Evolutionary conservation across 1,284 basidiomycete genomes (phyloP), one percentile per base, ranked within the genome.

Genomic region (Heterobasidion parviporum): DNA sequence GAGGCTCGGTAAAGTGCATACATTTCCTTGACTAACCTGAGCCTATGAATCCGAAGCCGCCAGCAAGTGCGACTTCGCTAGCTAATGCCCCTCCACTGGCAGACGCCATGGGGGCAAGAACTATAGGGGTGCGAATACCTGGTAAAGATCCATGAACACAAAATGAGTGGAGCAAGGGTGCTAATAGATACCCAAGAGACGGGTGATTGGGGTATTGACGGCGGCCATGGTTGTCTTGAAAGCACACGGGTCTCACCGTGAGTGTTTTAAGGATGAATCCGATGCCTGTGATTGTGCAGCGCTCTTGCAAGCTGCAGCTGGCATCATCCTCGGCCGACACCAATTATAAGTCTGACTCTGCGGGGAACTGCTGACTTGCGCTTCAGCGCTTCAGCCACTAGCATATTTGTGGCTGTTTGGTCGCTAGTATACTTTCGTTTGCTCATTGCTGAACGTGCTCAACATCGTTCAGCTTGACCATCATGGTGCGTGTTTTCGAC

Each of bases 31-130:
- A 50, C 66, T 44, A 62, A 81, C 84, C 83, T 69, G 79, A 76
- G 48, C 76, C 73, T 2, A 88, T 61, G 64, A 90, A 89, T 6
- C 86, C 89, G 60, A 89, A 84, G 18, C 83, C 88, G 35, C 87
- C 89, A 16, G 71, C 84, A 1, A 76, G 72, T 36, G 79, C 76
- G 44, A 85, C 82, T 56, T 80, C 72, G 15, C 81, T 82, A 18
- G 87, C 87, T 14, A 89, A 69, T 38, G 71, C 68, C 43, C 82
- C 83, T 68, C 83, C 81, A 59, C 78, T 76, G 10, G 78, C 85
- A 32, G 78, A 78, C 1, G 82, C 83, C 89, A 91, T 90, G 4
- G 86, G 77, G 6, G 80, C 80, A 16, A 74, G 71, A 7, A 89
- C 70, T 38, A 89, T 67, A 16, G 88, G 88, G 8, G 78, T 74